Evolutionary conservation across 768 basidiomycete species (phyloP).

Genomic region (Amanita molliuscula): DNA sequence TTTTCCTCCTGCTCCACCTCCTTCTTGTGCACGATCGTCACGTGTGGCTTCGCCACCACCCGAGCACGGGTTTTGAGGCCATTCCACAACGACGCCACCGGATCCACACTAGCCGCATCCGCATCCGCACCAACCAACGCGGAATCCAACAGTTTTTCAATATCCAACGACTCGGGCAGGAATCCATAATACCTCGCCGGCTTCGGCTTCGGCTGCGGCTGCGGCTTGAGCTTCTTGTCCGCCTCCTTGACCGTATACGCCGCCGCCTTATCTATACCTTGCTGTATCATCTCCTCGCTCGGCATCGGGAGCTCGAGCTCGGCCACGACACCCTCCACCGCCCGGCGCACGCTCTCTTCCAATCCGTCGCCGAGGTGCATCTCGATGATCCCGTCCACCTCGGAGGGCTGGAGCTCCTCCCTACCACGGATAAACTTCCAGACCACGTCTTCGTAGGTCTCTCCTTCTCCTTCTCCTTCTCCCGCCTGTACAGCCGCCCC

Average conservation of each 20-base stretch:
- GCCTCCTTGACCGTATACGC: constrained; percentile 26
- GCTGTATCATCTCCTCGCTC: constrained; percentile 40
- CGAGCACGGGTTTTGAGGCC: constrained; percentile 33
- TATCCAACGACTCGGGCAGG: constrained; percentile 61
- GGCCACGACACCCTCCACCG: constrained; percentile 46
- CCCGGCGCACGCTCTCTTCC: constrained; percentile 44
- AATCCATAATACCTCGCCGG: constrained; percentile 69
- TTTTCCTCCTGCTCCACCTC: constrained; percentile 11
- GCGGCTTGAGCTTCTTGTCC: constrained; percentile 11
- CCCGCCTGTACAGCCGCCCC: neutral
- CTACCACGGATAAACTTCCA: constrained; percentile 63
- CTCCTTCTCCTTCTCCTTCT: neutral
- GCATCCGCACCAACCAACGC: constrained; percentile 22
- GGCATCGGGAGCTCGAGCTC: constrained; percentile 47
- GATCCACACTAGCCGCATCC: constrained; percentile 19
- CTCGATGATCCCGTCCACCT: constrained; percentile 62
- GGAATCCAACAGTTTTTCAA: constrained; percentile 35
- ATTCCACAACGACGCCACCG: constrained; percentile 35
- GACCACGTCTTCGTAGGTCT: constrained; percentile 70
- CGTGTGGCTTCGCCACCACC: constrained; percentile 58
- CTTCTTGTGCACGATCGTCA: constrained; percentile 77
- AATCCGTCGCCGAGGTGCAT: constrained; percentile 45
- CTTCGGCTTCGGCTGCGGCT: constrained; percentile 14
- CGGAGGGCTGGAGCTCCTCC: constrained; percentile 45
- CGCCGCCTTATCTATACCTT: constrained; percentile 38